Percentiles rank a stretch among this genome's conserved stretches.
Evolutionary conservation across 108 stramenopile genomes (phyloP).

Genomic region (Cyclostephanos invisitatus): DNA sequence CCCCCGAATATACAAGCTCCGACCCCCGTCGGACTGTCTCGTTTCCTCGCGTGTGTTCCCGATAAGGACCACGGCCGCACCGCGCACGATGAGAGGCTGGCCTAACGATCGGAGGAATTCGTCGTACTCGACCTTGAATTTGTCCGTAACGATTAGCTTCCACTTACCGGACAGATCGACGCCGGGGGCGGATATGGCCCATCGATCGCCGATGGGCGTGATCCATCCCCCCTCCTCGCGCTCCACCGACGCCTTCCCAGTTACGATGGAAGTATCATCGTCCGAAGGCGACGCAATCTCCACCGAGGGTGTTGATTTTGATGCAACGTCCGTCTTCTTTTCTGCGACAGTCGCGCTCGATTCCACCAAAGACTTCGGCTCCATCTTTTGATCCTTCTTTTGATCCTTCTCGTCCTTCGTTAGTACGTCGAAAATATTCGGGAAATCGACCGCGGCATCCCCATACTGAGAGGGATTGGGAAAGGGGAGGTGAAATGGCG

Average conservation of each 20-base stretch:
- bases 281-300: not conserved
- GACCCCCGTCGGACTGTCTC: constrained; percentile 59
- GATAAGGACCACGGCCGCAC: constrained; percentile 65
- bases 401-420: constrained; percentile 31
- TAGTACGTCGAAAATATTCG: constrained; percentile 43
- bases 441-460: constrained; percentile 37
- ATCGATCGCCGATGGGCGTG: constrained; percentile 60
- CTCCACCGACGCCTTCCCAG: constrained; percentile 17
- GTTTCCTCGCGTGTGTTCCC: constrained; percentile 69
- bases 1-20: constrained; percentile 55
- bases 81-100: constrained; percentile 72
- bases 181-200: constrained; percentile 59
- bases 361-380: not conserved
- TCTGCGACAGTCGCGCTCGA: constrained; percentile 17
- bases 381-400: not conserved
- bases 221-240: constrained; percentile 31
- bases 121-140: constrained; percentile 77
- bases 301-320: not conserved
- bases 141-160: constrained; percentile 66
- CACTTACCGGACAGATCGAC: constrained; percentile 76
- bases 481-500: not conserved
- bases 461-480: constrained; percentile 16
- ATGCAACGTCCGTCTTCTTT: constrained; percentile 6
- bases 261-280: not conserved
- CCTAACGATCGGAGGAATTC: constrained; percentile 65